Evolutionary conservation across 176 grass and related monocot genomes (phyloP).

Genomic region (Elymus sibiricus): DNA sequence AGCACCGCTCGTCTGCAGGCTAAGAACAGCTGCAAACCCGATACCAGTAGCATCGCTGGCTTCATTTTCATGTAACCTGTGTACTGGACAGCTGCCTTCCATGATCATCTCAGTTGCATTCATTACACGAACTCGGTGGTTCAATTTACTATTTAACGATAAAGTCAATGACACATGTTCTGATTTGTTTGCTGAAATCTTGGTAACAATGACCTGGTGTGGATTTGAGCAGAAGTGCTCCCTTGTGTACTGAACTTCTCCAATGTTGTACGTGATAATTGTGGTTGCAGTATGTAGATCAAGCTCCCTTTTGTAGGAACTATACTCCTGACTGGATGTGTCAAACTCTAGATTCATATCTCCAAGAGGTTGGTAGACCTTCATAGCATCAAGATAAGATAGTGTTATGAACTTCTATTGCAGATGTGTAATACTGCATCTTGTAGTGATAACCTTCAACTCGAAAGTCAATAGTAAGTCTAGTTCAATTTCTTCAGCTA

Average conservation of each 20-base stretch:
- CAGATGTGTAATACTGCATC: background rate
- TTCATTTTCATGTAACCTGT: background rate
- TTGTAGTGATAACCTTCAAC: background rate
- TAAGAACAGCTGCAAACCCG: conserved; percentile 56
- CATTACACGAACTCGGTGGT: conserved; percentile 31
- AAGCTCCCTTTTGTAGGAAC: conserved; percentile 67
- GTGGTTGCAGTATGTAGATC: conserved; percentile 59
- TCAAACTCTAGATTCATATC: conserved; percentile 62
- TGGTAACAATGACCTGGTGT: conserved; percentile 57
- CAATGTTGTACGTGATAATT: conserved; percentile 42
- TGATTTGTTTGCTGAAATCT: conserved; percentile 56
- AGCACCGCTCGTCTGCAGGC: conserved; percentile 36
- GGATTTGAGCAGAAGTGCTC: conserved; percentile 76
- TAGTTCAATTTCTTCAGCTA: background rate
- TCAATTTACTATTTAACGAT: conserved; percentile 51
- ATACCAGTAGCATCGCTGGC: conserved; percentile 44
- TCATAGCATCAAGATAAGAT: conserved; percentile 9
- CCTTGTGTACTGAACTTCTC: conserved; percentile 55
- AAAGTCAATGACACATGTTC: conserved; percentile 49
- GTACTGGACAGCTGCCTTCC: conserved; percentile 55
- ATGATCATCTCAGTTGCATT: conserved; percentile 53
- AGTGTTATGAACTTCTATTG: conserved; percentile 12
- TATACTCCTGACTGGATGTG: conserved; percentile 11
- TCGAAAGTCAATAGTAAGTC: background rate
- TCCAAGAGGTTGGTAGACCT: conserved; percentile 85